Conservation (phyloP, 805 yeast genomes). For the Cyberlindnera euphorbiiphila region DNA sequence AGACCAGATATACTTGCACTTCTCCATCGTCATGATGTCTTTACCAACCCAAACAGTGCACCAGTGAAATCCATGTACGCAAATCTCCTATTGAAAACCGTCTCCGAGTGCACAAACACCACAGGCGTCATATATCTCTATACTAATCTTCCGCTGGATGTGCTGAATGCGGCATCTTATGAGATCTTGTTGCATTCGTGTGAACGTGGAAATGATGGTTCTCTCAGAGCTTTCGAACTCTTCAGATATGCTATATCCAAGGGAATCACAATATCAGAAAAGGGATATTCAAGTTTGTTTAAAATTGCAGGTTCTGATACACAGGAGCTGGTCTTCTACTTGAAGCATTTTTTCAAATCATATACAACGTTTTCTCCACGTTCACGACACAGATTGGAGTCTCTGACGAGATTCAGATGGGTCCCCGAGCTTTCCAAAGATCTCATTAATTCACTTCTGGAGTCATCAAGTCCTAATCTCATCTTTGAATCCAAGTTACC, state of each 20-base stretch:
- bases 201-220: conserved; percentile 16
- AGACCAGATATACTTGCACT: conserved; percentile 18
- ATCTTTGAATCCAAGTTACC: background rate
- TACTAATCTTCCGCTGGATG: conserved; percentile 6
- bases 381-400: conserved; percentile 1
- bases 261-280: background rate
- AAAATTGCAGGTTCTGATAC: background rate
- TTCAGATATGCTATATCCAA: conserved; percentile 8
- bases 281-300: conserved; percentile 3
- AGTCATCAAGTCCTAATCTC: background rate
- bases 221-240: conserved; percentile 12
- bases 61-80: conserved; percentile 9
- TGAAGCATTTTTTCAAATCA: conserved; percentile 1
- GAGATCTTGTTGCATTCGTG: conserved; percentile 17
- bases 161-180: conserved; percentile 5
- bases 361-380: background rate
- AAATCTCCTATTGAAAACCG: conserved; percentile 13
- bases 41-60: background rate
- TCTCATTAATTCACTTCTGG: background rate
- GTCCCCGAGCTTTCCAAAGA: conserved; percentile 1
- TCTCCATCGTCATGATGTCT: background rate
- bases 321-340: conserved; percentile 2
- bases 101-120: conserved; percentile 13
- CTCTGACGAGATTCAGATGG: conserved; percentile 1
- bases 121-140: conserved; percentile 22